A percentile compares a stretch with the other conserved stretches of the same genome.
These are phyloP conservation scores for Luzula sylvatica DNA, from an alignment of 176 grass and related monocot genomes.

Conservation along the genomic window DNA sequence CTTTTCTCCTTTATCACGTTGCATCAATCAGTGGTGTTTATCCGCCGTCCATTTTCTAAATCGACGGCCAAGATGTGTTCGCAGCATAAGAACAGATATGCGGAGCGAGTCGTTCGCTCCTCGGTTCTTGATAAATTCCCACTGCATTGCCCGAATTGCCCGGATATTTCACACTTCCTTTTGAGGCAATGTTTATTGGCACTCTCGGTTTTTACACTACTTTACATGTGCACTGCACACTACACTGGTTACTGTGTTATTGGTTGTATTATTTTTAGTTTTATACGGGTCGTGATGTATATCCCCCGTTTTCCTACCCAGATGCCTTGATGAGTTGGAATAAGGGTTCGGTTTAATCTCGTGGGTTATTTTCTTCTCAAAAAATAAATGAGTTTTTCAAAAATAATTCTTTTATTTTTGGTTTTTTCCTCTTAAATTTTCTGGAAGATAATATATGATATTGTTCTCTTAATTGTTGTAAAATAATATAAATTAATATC, in stretches of 20 bases:
- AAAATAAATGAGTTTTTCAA: too few relatives aligned
- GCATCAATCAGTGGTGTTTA: not conserved
- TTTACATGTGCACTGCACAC: too few relatives aligned
- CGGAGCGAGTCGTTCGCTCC: not conserved
- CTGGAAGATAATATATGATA: not conserved
- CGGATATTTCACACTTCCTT: slow-evolving; percentile 22
- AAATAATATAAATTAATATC: too few relatives aligned
- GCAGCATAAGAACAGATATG: not conserved
- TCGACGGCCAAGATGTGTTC: not conserved
- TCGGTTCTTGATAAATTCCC: slow-evolving; percentile 29
- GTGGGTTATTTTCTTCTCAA: not conserved
- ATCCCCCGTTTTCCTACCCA: not conserved
- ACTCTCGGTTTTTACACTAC: not conserved
- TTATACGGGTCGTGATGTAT: not conserved
- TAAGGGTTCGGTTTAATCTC: not conserved
- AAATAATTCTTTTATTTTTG: not conserved
- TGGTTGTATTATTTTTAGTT: not conserved
- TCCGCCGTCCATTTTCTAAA: not conserved
- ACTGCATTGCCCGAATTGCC: slow-evolving; percentile 17
- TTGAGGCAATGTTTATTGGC: not conserved
- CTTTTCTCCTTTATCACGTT: not conserved
- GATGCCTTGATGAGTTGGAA: too few relatives aligned
- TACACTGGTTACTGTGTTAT: not conserved
- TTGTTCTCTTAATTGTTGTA: too few relatives aligned
- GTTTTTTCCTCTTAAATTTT: not conserved